Evolutionary conservation across 2,329 filamentous ascomycete species (phyloP), one percentile per base, ranked within the genome.

Genomic region (Trichophyton verrucosum): DNA sequence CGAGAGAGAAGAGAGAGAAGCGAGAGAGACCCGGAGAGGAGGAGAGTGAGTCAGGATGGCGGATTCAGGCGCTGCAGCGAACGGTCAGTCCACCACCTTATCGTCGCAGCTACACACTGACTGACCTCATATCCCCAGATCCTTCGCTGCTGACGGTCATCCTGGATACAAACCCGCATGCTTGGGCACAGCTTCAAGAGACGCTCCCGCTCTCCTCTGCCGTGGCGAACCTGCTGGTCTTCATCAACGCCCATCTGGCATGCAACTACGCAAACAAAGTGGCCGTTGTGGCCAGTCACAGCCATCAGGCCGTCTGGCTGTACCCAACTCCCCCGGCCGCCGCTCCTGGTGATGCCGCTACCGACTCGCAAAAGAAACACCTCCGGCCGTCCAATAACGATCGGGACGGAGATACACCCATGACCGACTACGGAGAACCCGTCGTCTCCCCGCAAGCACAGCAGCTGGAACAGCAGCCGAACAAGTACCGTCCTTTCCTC

Each of bases 141-240:
- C 89, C 94, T 0, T 95, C 92, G 13, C 85, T 99, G 40, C 84
- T 96, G 59, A 87, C 90, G 66, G 86, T 99, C 69, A 81, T 99
- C 69, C 82, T 99, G 77, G 94, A 99, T 77, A 96, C 92, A 27
- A 99, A 99, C 72, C 94, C 94, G 1, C 88, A 91, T 68, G 91
- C 94, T 68, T 96, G 94, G 94, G 85, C 89, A 5, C 81, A 89
- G 63, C 82, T 97, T 51, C 80, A 86, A 63, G 76, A 84, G 61
- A 83, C 82, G 36, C 84, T 97, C 6, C 85, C 92, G 30, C 82
- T 99, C 63, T 88, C 88, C 57, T 86, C 87, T 69, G 90, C 90
- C 63, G 80, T 99, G 63, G 89, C 92, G 64, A 87, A 92, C 75
- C 82, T 97, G 65, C 86, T 97, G 69, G 87, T 99, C 77, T 97